Conservation (phyloP, 345 rosid genomes). For the Moricandia arvensis region DNA sequence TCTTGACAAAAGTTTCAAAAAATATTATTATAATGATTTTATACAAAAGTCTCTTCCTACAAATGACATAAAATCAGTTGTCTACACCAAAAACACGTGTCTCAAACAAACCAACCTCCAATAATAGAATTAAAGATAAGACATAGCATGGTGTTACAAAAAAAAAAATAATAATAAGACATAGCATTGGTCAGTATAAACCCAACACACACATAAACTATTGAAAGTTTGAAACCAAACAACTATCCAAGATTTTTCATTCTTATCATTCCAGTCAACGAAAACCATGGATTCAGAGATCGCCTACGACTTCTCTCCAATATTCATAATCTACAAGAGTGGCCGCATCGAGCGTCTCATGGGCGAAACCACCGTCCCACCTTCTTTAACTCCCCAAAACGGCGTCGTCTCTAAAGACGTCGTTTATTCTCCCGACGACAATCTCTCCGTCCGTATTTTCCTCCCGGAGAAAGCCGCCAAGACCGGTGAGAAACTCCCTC, state of each 20-base stretch:
- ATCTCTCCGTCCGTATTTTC: slow-evolving; percentile 41
- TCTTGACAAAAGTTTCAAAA: too few species aligned
- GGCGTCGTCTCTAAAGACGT: slow-evolving; percentile 47
- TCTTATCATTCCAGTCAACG: background rate
- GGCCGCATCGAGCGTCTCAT: slow-evolving; percentile 52
- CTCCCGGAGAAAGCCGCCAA: slow-evolving; percentile 33
- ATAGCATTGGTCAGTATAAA: background rate
- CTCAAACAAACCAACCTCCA: background rate
- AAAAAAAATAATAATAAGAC: too few species aligned
- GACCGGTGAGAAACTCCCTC: slow-evolving; percentile 41
- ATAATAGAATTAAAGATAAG: background rate
- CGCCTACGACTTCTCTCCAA: slow-evolving; percentile 38
- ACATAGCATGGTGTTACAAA: background rate
- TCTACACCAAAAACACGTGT: too few species aligned
- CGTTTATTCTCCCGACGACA: slow-evolving; percentile 30
- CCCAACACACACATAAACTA: background rate
- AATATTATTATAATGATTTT: too few species aligned
- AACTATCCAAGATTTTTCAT: background rate
- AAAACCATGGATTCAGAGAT: slow-evolving; percentile 39
- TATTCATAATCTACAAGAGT: slow-evolving; percentile 40
- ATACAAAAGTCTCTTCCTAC: too few species aligned
- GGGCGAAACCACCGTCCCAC: slow-evolving; percentile 37
- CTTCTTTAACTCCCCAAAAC: slow-evolving; percentile 39
- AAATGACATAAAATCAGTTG: too few species aligned
- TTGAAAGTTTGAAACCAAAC: background rate